These are phyloP conservation scores for Pseudocercospora vitis DNA, from an alignment of 2,329 filamentous ascomycete genomes.

Conservation along the genomic window DNA sequence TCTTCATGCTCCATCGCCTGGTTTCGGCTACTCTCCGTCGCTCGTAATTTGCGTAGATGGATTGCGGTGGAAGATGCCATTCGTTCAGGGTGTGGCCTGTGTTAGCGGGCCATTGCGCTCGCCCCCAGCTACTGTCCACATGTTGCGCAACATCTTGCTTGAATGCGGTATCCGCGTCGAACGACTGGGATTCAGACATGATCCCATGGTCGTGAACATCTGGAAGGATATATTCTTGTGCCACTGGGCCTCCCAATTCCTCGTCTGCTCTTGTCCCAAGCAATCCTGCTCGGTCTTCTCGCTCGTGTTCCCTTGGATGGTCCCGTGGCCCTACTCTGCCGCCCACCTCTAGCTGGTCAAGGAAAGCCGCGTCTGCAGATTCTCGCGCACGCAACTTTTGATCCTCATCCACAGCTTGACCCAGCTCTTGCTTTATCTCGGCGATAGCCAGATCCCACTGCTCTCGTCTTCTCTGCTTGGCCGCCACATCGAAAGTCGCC, in stretches of 20 bases:
- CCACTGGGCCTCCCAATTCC: neutral
- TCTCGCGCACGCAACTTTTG: slow-evolving; percentile 4
- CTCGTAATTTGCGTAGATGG: slow-evolving; percentile 44
- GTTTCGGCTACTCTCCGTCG: slow-evolving; percentile 36
- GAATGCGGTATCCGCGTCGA: slow-evolving; percentile 7
- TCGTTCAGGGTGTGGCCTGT: slow-evolving; percentile 36
- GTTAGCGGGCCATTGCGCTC: slow-evolving; percentile 42
- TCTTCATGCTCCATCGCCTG: slow-evolving; percentile 43
- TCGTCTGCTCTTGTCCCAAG: too few species aligned
- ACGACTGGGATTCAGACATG: neutral
- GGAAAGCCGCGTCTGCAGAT: neutral
- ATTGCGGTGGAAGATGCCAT: slow-evolving; percentile 44
- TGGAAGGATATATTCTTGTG: too few species aligned
- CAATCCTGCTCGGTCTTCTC: neutral
- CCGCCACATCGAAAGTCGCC: slow-evolving; percentile 60
- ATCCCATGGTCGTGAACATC: too few species aligned
- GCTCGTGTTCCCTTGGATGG: too few species aligned
- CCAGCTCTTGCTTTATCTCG: slow-evolving; percentile 53
- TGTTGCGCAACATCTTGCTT: slow-evolving; percentile 27
- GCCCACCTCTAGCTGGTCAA: neutral
- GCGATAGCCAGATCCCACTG: slow-evolving; percentile 64
- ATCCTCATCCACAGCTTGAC: slow-evolving; percentile 18
- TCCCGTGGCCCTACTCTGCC: too few species aligned
- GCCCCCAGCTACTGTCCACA: slow-evolving; percentile 18
- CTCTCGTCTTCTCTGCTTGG: slow-evolving; percentile 58